A percentile compares a stretch with the other conserved stretches of the same genome.
Evolutionary conservation across 2,329 filamentous ascomycete genomes (phyloP).

Genomic region (Ustulina deusta): DNA sequence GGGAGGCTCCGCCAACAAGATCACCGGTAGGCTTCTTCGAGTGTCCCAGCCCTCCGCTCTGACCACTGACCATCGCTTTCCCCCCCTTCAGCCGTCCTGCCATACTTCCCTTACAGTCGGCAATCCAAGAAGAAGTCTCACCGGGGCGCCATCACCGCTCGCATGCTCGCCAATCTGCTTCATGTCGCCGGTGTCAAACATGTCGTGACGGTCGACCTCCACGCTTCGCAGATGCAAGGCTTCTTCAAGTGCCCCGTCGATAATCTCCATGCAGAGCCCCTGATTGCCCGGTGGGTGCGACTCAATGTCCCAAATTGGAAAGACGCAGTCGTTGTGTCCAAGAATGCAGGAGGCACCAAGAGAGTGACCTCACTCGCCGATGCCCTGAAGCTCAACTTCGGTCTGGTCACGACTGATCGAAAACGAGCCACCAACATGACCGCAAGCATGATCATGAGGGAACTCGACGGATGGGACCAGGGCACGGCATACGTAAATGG

Average conservation of each 20-base stretch:
- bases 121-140: constrained; percentile 99
- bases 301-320: constrained; percentile 88
- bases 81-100: constrained; percentile 75
- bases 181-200: constrained; percentile 95
- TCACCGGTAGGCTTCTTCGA: constrained; percentile 77
- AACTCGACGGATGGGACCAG: constrained; percentile 67
- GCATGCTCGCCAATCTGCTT: constrained; percentile 96
- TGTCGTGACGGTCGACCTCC: constrained; percentile 96
- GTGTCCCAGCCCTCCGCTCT: constrained; percentile 12
- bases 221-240: constrained; percentile 98
- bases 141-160: constrained; percentile 92
- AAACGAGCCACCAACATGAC: constrained; percentile 75
- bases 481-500: constrained; percentile 46
- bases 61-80: constrained; percentile 31
- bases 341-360: constrained; percentile 97
- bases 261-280: constrained; percentile 94
- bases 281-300: constrained; percentile 95
- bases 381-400: constrained; percentile 96
- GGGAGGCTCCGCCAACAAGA: constrained; percentile 94
- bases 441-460: constrained; percentile 81
- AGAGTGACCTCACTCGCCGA: constrained; percentile 95
- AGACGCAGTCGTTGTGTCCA: constrained; percentile 95
- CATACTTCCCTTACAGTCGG: constrained; percentile 98
- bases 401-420: constrained; percentile 90
- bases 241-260: constrained; percentile 99